phyloP scores from a whole-genome alignment of 2,329 filamentous ascomycete species.

The Didymella pinodella region DNA sequence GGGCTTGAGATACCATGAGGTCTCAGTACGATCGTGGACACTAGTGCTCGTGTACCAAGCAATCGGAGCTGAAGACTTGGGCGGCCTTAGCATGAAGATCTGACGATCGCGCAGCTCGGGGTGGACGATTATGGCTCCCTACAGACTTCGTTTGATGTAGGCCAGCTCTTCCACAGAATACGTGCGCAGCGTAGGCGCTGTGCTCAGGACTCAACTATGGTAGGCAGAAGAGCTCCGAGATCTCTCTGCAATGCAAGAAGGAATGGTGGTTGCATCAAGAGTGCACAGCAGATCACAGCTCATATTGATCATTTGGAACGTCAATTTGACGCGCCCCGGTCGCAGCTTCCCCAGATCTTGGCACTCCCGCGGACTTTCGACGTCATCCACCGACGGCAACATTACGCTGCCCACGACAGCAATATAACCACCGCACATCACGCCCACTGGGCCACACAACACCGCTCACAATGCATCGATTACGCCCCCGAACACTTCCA shows the following conservation, averaged over 20 bases:
- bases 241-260: too few relatives aligned
- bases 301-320: neutral
- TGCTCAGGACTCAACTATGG: too few relatives aligned
- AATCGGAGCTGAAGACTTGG: neutral
- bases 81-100: neutral
- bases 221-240: too few relatives aligned
- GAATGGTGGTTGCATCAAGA: too few relatives aligned
- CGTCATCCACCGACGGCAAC: slow-evolving; percentile 4
- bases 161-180: neutral
- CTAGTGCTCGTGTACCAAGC: neutral
- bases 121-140: neutral
- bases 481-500: slow-evolving; percentile 21
- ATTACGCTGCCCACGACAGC: neutral
- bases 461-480: slow-evolving; percentile 29
- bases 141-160: neutral
- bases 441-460: neutral
- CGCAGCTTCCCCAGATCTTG: slow-evolving; percentile 14
- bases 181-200: too few relatives aligned
- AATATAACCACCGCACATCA: neutral
- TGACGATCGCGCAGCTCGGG: neutral
- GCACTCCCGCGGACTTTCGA: slow-evolving; percentile 17
- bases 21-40: neutral
- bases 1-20: neutral
- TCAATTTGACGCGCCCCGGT: neutral
- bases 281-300: neutral